These are phyloP conservation scores for Limonium bicolor DNA, from an alignment of 148 eudicot genomes.

Conservation along the genomic window DNA sequence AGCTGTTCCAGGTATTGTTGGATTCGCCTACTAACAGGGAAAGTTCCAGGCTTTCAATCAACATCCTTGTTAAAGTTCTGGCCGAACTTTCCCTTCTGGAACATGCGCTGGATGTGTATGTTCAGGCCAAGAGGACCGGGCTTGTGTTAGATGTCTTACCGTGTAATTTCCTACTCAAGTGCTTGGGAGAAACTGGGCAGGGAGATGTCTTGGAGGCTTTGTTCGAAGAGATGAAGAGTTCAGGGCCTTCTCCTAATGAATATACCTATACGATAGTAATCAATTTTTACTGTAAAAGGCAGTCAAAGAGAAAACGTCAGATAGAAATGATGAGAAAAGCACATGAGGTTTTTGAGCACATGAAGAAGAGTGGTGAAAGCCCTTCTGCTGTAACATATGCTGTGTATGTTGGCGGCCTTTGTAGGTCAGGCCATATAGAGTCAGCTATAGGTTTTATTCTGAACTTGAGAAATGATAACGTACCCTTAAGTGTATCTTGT, in stretches of 20 bases:
- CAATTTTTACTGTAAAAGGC: constrained; percentile 21
- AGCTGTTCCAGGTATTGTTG: constrained; percentile 13
- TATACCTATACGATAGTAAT: constrained; percentile 30
- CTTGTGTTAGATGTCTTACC: constrained; percentile 14
- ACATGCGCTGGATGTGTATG: constrained; percentile 22
- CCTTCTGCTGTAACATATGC: constrained; percentile 29
- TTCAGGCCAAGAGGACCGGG: constrained; percentile 17
- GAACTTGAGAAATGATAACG: constrained; percentile 3
- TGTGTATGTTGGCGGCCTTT: constrained; percentile 25
- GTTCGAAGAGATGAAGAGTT: constrained; percentile 26
- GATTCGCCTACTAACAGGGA: constrained; percentile 10
- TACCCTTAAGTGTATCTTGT: constrained; percentile 17
- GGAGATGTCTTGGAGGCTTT: constrained; percentile 13
- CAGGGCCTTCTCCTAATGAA: constrained; percentile 35
- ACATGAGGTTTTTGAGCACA: constrained; percentile 19
- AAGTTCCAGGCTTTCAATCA: constrained; percentile 8
- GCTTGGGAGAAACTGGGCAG: constrained; percentile 21
- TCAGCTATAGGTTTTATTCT: constrained; percentile 14
- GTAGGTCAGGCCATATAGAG: constrained; percentile 21
- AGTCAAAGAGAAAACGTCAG: constrained; percentile 4
- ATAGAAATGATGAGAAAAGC: constrained; percentile 16
- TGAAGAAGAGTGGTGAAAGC: constrained; percentile 18
- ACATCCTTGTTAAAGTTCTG: constrained; percentile 29
- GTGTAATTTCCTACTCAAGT: constrained; percentile 48
- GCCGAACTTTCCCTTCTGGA: constrained; percentile 26